phyloP scores from a whole-genome alignment of 495 filamentous ascomycete genomes.

The Neurospora sp. region DNA sequence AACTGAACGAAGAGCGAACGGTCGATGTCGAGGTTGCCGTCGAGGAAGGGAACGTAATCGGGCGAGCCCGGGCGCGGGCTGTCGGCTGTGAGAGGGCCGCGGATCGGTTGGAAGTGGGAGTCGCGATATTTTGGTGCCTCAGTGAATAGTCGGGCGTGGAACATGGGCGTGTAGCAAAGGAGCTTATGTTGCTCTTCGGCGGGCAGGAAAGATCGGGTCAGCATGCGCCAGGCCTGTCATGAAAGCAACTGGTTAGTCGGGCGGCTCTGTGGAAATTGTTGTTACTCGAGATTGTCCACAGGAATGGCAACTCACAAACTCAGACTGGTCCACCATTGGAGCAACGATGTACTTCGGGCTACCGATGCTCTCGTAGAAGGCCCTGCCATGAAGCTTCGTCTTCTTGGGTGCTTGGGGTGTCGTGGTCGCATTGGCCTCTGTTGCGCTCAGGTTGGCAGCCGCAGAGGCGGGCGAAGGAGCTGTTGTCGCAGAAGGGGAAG shows the following conservation, averaged over 20 bases:
- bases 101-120: conserved; percentile 63
- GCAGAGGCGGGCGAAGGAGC: neutral
- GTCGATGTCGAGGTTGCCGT: conserved; percentile 76
- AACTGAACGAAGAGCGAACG: conserved; percentile 93
- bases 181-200: conserved; percentile 46
- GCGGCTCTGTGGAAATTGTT: neutral
- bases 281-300: conserved; percentile 7
- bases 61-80: conserved; percentile 1
- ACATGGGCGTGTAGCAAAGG: conserved; percentile 89
- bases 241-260: neutral
- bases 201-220: conserved; percentile 81
- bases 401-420: conserved; percentile 14
- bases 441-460: neutral
- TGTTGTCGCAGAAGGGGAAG: neutral
- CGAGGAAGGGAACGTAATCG: conserved; percentile 46
- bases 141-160: conserved; percentile 77
- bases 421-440: neutral
- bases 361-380: conserved; percentile 89
- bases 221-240: conserved; percentile 81
- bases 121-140: conserved; percentile 66
- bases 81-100: conserved; percentile 6
- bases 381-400: conserved; percentile 66
- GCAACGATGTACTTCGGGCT: conserved; percentile 84
- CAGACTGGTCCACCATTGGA: conserved; percentile 97
- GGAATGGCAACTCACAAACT: conserved; percentile 59